These are phyloP conservation scores for Nyctanthes arbortristis DNA, from an alignment of 257 asterid species.

Conservation along the genomic window DNA sequence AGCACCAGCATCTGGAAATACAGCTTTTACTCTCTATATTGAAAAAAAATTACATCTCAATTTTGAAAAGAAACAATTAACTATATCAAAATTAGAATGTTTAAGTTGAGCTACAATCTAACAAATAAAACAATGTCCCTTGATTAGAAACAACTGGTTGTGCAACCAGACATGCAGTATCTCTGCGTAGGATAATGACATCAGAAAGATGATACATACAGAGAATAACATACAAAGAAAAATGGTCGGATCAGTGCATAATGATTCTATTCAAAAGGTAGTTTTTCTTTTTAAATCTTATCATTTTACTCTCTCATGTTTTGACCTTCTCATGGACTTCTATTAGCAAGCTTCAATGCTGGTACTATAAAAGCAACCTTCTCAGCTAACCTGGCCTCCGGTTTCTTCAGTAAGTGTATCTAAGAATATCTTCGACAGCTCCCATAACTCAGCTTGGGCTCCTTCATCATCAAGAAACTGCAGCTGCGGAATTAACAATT, in stretches of 20 bases:
- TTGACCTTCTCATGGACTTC: background rate
- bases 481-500: slow-evolving; percentile 90
- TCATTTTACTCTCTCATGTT: background rate
- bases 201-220: slow-evolving; percentile 4
- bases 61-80: slow-evolving; percentile 1
- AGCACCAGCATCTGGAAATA: slow-evolving; percentile 99
- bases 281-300: background rate
- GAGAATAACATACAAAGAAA: background rate
- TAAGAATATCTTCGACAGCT: slow-evolving; percentile 68
- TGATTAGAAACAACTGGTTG: slow-evolving; percentile 3
- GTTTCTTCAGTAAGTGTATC: slow-evolving; percentile 78
- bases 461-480: slow-evolving; percentile 96
- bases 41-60: slow-evolving; percentile 34
- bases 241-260: background rate
- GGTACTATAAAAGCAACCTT: slow-evolving; percentile 18
- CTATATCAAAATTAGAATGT: background rate
- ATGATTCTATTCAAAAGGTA: background rate
- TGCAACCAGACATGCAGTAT: background rate
- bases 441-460: slow-evolving; percentile 96
- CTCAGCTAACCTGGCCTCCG: slow-evolving; percentile 63
- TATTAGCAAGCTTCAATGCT: background rate
- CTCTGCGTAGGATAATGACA: background rate
- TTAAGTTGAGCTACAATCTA: slow-evolving; percentile 7
- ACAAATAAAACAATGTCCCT: slow-evolving; percentile 8
- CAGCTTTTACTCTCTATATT: slow-evolving; percentile 82